phyloP scores from a whole-genome alignment of 2,329 filamentous ascomycete species.

The Aspergillus luchuensis region DNA sequence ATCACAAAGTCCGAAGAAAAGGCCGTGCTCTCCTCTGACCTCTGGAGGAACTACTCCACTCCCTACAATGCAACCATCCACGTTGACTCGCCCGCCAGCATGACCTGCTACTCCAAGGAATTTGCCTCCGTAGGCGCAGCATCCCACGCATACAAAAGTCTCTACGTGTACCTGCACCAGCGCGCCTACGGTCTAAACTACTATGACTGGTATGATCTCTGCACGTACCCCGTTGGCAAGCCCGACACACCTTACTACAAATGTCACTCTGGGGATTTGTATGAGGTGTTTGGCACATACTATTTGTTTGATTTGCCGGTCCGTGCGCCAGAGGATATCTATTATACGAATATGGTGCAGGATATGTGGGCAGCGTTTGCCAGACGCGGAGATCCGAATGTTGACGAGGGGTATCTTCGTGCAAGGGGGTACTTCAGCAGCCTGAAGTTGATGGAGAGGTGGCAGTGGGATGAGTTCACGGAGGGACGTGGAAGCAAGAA shows the following conservation, averaged over 20 bases:
- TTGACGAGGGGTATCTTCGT: constrained; percentile 47
- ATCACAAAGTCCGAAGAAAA: constrained; percentile 49
- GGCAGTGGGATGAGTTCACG: neutral
- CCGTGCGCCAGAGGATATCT: constrained; percentile 55
- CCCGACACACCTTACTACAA: constrained; percentile 53
- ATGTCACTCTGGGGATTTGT: constrained; percentile 58
- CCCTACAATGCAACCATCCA: constrained; percentile 51
- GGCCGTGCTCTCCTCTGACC: constrained; percentile 45
- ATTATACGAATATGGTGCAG: constrained; percentile 48
- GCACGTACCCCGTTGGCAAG: constrained; percentile 47
- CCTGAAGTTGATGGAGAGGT: neutral
- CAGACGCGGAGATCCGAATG: constrained; percentile 55
- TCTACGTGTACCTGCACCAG: constrained; percentile 56
- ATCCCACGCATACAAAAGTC: constrained; percentile 49
- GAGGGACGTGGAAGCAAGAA: neutral
- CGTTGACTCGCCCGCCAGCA: constrained; percentile 29
- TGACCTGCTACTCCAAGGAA: constrained; percentile 50
- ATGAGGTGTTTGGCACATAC: constrained; percentile 55
- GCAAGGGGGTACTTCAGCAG: constrained; percentile 49
- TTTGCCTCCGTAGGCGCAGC: constrained; percentile 54
- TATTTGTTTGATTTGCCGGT: constrained; percentile 39
- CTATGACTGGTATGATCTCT: constrained; percentile 55
- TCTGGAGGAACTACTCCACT: constrained; percentile 50
- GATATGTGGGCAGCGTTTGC: constrained; percentile 57
- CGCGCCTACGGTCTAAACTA: constrained; percentile 58